These are phyloP conservation scores for Ustilago shanxiensis DNA, from an alignment of 1,284 basidiomycete genomes.

Conservation along the genomic window DNA sequence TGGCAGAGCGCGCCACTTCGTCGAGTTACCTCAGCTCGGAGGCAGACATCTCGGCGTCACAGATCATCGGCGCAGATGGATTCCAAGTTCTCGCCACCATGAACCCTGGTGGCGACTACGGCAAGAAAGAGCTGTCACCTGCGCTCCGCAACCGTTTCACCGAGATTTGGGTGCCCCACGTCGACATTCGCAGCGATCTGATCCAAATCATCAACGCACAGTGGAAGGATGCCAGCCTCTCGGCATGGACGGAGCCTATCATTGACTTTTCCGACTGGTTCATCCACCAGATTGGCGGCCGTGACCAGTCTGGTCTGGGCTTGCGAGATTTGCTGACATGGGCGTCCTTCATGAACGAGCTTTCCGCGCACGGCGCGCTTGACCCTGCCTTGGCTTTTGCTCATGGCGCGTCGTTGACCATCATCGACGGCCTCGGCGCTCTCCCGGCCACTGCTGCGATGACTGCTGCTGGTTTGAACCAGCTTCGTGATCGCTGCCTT, in stretches of 20 bases:
- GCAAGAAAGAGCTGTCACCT: conserved; percentile 98
- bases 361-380: conserved; percentile 69
- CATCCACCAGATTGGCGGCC: conserved; percentile 77
- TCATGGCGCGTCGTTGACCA: conserved; percentile 71
- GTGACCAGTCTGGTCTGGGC: conserved; percentile 71
- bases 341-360: conserved; percentile 86
- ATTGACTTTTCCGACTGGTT: conserved; percentile 89
- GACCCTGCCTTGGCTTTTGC: conserved; percentile 65
- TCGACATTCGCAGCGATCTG: conserved; percentile 82
- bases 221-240: conserved; percentile 77
- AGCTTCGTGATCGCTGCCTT: conserved; percentile 76
- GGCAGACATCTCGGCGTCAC: conserved; percentile 42
- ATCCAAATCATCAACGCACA: conserved; percentile 81
- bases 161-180: conserved; percentile 96
- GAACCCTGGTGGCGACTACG: conserved; percentile 99
- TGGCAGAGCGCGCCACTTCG: conserved; percentile 88
- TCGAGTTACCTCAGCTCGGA: conserved; percentile 71
- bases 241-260: conserved; percentile 77
- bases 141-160: conserved; percentile 98
- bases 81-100: conserved; percentile 98
- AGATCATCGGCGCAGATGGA: conserved; percentile 52
- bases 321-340: conserved; percentile 93
- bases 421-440: conserved; percentile 71
- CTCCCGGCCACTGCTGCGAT: conserved; percentile 65
- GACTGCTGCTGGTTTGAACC: conserved; percentile 75